These are phyloP conservation scores for Umbelopsis vinacea DNA, from an alignment of 192 early-diverging fungal genomes.

Conservation along the genomic window DNA sequence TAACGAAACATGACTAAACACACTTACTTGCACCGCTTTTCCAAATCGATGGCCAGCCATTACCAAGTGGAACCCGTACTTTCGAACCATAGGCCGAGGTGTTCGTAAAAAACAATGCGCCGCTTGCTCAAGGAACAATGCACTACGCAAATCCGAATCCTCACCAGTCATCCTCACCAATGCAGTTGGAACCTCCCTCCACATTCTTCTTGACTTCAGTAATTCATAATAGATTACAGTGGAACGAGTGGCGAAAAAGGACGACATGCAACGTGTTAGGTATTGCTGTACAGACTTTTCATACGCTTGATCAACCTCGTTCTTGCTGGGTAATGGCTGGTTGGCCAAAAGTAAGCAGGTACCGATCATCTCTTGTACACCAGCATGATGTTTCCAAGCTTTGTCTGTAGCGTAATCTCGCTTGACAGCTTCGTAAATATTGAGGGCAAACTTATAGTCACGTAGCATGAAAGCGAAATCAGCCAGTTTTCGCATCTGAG, in stretches of 20 bases:
- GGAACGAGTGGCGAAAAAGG: conserved; percentile 72
- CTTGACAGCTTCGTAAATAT: conserved; percentile 88
- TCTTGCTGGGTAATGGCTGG: conserved; percentile 49
- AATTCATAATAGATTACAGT: conserved; percentile 84
- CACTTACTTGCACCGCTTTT: conserved; percentile 73
- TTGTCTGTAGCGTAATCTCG: conserved; percentile 84
- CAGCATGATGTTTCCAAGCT: conserved; percentile 78
- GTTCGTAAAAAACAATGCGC: conserved; percentile 76
- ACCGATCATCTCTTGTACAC: conserved; percentile 87
- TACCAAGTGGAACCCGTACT: conserved; percentile 89
- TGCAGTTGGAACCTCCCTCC: conserved; percentile 69
- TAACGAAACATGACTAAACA: neutral
- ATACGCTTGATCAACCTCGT: conserved; percentile 63
- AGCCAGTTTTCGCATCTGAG: conserved; percentile 88
- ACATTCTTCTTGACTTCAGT: conserved; percentile 70
- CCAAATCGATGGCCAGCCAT: conserved; percentile 84
- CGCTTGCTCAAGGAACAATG: conserved; percentile 88
- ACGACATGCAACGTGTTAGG: conserved; percentile 57
- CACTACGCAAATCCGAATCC: conserved; percentile 76
- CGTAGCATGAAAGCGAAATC: conserved; percentile 98
- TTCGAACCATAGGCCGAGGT: conserved; percentile 74
- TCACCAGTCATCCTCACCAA: conserved; percentile 78
- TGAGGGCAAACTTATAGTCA: conserved; percentile 89
- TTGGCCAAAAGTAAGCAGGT: conserved; percentile 76
- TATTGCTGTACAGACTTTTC: conserved; percentile 79